phyloP scores from a whole-genome alignment of 768 basidiomycete species.

The Suillus lakei region DNA sequence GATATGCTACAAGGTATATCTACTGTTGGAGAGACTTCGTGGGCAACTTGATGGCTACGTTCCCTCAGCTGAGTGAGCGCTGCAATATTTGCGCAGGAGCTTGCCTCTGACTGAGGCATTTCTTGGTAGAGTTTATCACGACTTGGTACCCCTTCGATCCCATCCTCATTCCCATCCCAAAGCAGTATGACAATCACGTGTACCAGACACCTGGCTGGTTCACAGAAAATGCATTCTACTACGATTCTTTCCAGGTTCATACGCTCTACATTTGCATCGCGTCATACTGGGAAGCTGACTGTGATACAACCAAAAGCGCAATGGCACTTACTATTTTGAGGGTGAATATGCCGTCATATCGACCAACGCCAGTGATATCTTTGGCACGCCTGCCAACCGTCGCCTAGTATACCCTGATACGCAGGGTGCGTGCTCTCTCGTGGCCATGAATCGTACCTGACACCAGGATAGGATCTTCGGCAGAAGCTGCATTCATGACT shows the following conservation, averaged over 20 bases:
- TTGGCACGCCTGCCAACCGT: conserved; percentile 48
- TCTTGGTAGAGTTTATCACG: conserved; percentile 56
- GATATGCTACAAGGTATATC: conserved; percentile 41
- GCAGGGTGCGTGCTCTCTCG: conserved; percentile 43
- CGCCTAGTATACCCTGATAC: conserved; percentile 61
- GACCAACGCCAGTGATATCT: conserved; percentile 53
- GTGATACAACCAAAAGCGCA: conserved; percentile 43
- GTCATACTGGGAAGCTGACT: neutral
- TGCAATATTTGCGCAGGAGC: conserved; percentile 11
- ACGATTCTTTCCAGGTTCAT: conserved; percentile 49
- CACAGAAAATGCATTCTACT: conserved; percentile 52
- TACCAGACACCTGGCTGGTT: conserved; percentile 62
- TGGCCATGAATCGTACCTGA: neutral
- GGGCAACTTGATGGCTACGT: conserved; percentile 47
- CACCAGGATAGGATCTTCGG: conserved; percentile 45
- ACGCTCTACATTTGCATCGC: neutral
- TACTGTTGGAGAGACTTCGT: conserved; percentile 60
- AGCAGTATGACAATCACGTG: conserved; percentile 60
- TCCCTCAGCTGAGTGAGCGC: conserved; percentile 55
- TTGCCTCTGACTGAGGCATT: conserved; percentile 12
- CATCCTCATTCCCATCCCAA: conserved; percentile 51
- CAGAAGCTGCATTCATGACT: conserved; percentile 73
- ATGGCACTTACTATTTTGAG: conserved; percentile 63
- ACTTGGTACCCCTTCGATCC: conserved; percentile 51
- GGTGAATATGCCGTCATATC: conserved; percentile 67